phyloP scores from a whole-genome alignment of 805 yeast genomes.

The Yamadazyma insecticola region DNA sequence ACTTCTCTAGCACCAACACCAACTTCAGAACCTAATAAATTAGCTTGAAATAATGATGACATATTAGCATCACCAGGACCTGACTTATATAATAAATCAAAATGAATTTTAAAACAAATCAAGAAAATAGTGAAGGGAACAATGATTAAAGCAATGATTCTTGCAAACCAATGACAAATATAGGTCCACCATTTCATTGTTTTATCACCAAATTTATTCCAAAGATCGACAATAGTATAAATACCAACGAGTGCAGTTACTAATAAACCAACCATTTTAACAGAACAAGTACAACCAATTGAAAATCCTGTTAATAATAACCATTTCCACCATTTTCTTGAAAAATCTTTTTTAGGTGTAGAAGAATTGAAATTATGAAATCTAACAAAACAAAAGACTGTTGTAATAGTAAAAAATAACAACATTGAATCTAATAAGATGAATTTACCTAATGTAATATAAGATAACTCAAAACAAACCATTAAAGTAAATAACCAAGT shows the following conservation, averaged over 20 bases:
- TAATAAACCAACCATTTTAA: slow-evolving; percentile 95
- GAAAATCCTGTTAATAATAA: slow-evolving; percentile 74
- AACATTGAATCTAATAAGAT: slow-evolving; percentile 75
- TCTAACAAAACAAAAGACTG: slow-evolving; percentile 67
- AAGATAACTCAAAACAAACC: slow-evolving; percentile 65
- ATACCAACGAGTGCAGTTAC: slow-evolving; percentile 85
- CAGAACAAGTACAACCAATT: slow-evolving; percentile 88
- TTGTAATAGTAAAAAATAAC: slow-evolving; percentile 71
- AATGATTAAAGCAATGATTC: slow-evolving; percentile 58
- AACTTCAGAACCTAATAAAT: slow-evolving; percentile 61
- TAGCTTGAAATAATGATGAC: slow-evolving; percentile 81
- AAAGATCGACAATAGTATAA: slow-evolving; percentile 82
- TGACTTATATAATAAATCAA: slow-evolving; percentile 63
- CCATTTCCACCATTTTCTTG: slow-evolving; percentile 93
- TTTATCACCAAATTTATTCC: slow-evolving; percentile 76
- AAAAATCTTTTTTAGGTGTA: slow-evolving; percentile 39
- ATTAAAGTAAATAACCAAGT: slow-evolving; percentile 57
- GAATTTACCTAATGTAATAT: slow-evolving; percentile 67
- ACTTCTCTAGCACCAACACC: slow-evolving; percentile 66
- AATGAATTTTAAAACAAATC: slow-evolving; percentile 68
- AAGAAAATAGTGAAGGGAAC: slow-evolving; percentile 62
- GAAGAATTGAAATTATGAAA: slow-evolving; percentile 58
- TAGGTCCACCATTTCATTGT: slow-evolving; percentile 48
- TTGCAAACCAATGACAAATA: slow-evolving; percentile 59
- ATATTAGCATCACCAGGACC: slow-evolving; percentile 81